Evolutionary conservation across 805 yeast genomes (phyloP).

Genomic region (Metschnikowia hibisci): DNA sequence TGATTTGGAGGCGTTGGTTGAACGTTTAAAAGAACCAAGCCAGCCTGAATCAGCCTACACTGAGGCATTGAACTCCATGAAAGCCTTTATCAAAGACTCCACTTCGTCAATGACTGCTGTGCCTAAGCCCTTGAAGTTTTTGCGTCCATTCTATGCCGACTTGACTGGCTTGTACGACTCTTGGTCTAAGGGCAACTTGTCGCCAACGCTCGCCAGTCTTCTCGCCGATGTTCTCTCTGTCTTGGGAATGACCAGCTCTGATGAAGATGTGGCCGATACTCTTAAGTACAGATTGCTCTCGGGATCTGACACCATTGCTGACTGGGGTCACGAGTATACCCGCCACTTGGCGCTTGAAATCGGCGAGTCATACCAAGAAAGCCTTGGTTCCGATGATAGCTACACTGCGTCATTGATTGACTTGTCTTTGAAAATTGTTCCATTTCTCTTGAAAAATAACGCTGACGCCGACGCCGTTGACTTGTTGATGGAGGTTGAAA

Average conservation of each 20-base stretch:
- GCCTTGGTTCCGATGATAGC: conserved; percentile 34
- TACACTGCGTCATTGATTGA: conserved; percentile 46
- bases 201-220: conserved; percentile 42
- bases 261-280: conserved; percentile 73
- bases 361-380: conserved; percentile 75
- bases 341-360: conserved; percentile 94
- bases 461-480: conserved; percentile 99
- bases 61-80: conserved; percentile 64
- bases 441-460: conserved; percentile 86
- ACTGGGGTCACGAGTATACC: conserved; percentile 98
- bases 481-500: conserved; percentile 82
- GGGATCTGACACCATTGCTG: conserved; percentile 58
- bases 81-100: conserved; percentile 78
- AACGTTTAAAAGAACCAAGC: conserved; percentile 59
- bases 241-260: conserved; percentile 90
- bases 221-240: conserved; percentile 91
- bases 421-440: conserved; percentile 74
- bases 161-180: conserved; percentile 60
- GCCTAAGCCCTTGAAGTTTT: conserved; percentile 94
- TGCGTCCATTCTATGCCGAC: conserved; percentile 80
- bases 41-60: conserved; percentile 44
- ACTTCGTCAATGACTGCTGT: conserved; percentile 99
- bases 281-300: conserved; percentile 68
- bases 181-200: conserved; percentile 45
- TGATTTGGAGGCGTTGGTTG: conserved; percentile 84